Percentiles rank a stretch among this genome's conserved stretches.
These are phyloP conservation scores for Metarhizium humberi DNA, from an alignment of 2,329 filamentous ascomycete genomes.

Conservation along the genomic window DNA sequence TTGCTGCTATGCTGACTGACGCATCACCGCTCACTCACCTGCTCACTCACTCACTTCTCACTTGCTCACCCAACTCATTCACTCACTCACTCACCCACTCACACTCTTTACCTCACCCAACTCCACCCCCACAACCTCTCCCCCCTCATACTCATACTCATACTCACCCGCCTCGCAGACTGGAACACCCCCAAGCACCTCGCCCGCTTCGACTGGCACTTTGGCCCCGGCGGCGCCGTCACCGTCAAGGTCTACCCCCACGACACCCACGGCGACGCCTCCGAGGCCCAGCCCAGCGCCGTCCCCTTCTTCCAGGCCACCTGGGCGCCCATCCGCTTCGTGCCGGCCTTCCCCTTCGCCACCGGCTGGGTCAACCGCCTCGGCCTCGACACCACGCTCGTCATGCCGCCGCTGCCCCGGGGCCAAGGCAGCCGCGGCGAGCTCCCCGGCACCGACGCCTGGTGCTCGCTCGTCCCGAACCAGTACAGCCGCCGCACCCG, in stretches of 20 bases:
- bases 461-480: conserved; percentile 29
- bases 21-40: too few relatives aligned
- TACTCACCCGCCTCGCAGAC: conserved; percentile 21
- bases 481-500: conserved; percentile 21
- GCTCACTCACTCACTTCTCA: too few relatives aligned
- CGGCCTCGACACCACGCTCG: conserved; percentile 32
- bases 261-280: conserved; percentile 21
- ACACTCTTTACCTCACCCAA: background rate
- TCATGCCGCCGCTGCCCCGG: conserved; percentile 38
- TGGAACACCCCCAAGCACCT: conserved; percentile 50
- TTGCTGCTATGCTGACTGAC: background rate
- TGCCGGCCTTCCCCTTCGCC: conserved; percentile 35
- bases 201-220: conserved; percentile 38
- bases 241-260: conserved; percentile 36
- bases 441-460: conserved; percentile 35
- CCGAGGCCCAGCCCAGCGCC: conserved; percentile 22
- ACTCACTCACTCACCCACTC: background rate
- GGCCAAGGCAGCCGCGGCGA: conserved; percentile 26
- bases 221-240: conserved; percentile 24
- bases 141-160: too few relatives aligned
- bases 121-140: too few relatives aligned
- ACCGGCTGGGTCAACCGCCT: conserved; percentile 27
- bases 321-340: conserved; percentile 30
- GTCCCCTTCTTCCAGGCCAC: conserved; percentile 36
- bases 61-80: background rate